Evolutionary conservation across 139 green algal species (phyloP).

Genomic region (Tetraselmis striata): DNA sequence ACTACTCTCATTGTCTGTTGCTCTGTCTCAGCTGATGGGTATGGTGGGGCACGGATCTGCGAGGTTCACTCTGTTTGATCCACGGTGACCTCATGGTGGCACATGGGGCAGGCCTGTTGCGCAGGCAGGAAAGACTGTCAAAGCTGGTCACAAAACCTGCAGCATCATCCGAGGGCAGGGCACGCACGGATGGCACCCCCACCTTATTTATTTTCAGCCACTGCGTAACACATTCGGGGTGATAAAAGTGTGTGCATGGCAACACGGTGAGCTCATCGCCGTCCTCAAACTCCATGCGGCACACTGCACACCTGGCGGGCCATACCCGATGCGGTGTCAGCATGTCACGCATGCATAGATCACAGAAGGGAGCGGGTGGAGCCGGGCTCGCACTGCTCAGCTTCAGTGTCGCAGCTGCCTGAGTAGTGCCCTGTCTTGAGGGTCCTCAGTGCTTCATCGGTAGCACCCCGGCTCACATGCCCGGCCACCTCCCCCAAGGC

Average conservation of each 20-base stretch:
- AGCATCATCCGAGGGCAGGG: no score
- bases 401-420: not conserved
- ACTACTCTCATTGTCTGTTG: no score
- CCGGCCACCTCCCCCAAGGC: not conserved
- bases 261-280: constrained; percentile 32
- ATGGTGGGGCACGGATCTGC: no score
- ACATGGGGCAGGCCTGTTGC: not conserved
- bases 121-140: no score
- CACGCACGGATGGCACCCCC: no score
- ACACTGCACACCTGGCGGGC: constrained; percentile 37
- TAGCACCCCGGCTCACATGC: not conserved
- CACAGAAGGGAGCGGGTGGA: no score
- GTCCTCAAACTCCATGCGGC: constrained; percentile 31
- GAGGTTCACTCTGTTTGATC: not conserved
- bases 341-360: no score
- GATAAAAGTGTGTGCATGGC: constrained; percentile 39
- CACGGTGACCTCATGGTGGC: not conserved
- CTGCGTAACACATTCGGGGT: constrained; percentile 32
- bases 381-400: not conserved
- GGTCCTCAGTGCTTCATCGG: not conserved
- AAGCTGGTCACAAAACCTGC: no score
- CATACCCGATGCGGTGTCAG: no score
- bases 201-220: constrained; percentile 46
- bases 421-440: not conserved
- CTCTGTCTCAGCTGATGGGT: no score